Conservation (phyloP, 306 rosid species). For the Astragalus membranaceus region DNA sequence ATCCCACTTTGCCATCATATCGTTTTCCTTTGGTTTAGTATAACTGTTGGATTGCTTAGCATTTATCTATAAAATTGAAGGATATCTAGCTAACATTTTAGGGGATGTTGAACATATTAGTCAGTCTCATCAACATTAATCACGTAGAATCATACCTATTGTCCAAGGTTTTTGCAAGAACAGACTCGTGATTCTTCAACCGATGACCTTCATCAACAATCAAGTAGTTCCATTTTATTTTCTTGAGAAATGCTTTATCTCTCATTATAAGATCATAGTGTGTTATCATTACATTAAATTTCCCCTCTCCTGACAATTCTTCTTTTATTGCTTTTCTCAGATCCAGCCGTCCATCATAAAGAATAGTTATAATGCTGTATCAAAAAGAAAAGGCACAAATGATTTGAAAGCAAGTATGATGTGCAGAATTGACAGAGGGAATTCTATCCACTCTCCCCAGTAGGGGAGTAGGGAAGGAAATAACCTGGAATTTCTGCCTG, state of each 20-base stretch:
- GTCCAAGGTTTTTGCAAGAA: conserved; percentile 86
- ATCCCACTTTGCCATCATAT: conserved; percentile 3
- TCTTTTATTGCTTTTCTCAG: conserved; percentile 93
- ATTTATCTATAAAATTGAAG: conserved; percentile 8
- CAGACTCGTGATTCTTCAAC: conserved; percentile 94
- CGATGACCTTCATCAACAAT: conserved; percentile 99
- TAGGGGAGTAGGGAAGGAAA: conserved; percentile 5
- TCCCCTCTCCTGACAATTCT: conserved; percentile 86
- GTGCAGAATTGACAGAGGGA: conserved; percentile 3
- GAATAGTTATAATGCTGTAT: conserved; percentile 72
- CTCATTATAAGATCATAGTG: conserved; percentile 99
- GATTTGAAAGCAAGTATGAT: conserved; percentile 1
- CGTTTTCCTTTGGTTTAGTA: not conserved
- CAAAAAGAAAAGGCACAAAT: conserved; percentile 23
- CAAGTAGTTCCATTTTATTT: conserved; percentile 84
- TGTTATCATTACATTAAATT: conserved; percentile 81
- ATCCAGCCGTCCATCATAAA: conserved; percentile 88
- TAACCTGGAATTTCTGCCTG: conserved; percentile 3
- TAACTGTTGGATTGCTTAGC: not conserved
- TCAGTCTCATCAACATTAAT: not conserved
- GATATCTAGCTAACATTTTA: not conserved
- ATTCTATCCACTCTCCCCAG: not conserved
- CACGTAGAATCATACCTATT: conserved; percentile 57
- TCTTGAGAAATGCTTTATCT: conserved; percentile 91
- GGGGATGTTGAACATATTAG: conserved; percentile 5